phyloP scores from a whole-genome alignment of 108 stramenopile genomes.

The Nannochloropsis salina region DNA sequence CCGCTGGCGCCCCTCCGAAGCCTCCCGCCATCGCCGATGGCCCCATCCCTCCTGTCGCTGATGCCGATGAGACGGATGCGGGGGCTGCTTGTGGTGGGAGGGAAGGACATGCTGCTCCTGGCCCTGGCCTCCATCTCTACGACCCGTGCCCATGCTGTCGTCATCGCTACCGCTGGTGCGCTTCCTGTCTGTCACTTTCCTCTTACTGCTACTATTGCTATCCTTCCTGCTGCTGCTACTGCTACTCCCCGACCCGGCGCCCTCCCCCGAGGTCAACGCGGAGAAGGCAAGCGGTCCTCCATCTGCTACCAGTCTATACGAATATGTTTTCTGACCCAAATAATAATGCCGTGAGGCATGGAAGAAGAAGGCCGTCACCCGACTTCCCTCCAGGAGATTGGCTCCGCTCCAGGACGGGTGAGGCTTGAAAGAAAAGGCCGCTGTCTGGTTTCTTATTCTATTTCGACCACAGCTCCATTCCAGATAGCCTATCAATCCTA shows the following conservation, averaged over 20 bases:
- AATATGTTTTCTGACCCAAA: not conserved
- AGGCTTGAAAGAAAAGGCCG: not conserved
- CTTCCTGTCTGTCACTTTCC: not conserved
- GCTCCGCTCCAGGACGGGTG: not conserved
- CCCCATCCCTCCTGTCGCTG: slow-evolving; percentile 15
- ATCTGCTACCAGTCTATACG: not conserved
- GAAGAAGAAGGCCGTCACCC: not conserved
- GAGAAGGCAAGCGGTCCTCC: not conserved
- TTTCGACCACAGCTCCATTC: not conserved
- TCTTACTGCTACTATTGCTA: not conserved
- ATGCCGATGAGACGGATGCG: not conserved
- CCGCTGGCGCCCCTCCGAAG: not conserved
- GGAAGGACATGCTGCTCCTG: too few relatives aligned
- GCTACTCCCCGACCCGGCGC: not conserved
- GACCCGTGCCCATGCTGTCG: not conserved
- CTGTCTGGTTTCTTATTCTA: slow-evolving; percentile 11
- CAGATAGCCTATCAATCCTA: not conserved
- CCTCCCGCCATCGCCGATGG: slow-evolving; percentile 2
- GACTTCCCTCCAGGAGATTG: not conserved
- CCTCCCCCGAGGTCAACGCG: not conserved
- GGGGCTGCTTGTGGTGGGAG: not conserved
- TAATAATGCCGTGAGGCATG: not conserved
- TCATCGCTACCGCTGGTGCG: not conserved
- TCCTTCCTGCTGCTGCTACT: not conserved
- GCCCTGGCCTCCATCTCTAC: too few relatives aligned